Evolutionary conservation across 345 rosid species (phyloP), one percentile per base, ranked within the genome.

Genomic region (Litchi chinensis): DNA sequence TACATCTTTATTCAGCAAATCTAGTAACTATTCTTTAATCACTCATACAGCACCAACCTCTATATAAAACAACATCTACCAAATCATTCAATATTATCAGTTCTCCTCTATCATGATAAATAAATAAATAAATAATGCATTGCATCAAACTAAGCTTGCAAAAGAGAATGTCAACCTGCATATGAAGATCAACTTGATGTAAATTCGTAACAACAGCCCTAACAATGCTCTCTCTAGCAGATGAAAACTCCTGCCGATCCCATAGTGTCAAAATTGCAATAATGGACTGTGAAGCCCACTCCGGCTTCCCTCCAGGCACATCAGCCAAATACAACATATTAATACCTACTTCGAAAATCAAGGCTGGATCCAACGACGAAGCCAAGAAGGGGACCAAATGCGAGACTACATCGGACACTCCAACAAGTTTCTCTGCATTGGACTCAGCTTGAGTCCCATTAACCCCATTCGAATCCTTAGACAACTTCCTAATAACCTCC

Each of bases 171-270:
- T 63, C 48, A 57, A 95, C 99, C 95, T 95, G 99, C 99, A 93
- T 91, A 85, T 94, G 97, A 79, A 95, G 94, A 84, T 95, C 99
- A 75, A 95, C 93, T 78, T 92, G 88, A 86, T 95, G 99, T 50
- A 95, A 83, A 87, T 92, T 95, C 0, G 98, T 93, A 77, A 95
- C 99, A 5, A 91, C 97, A 24, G 99, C 97, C 84, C 99, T 89
- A 73, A 95, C 98, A 71, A 95, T 91, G 87, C 99, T 93, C 84
- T 95, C 99, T 83, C 99, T 90, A 22, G 99, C 99, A 68, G 99
- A 93, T 46, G 97, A 92, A 80, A 95, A 95, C 87, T 95, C 99
- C 84, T 95, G 99, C 70, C 99, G 87, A 81, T 95, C 99, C 99
- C 99, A 95, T 21, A 95, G 98, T 8, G 97, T 95, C 89, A 95